phyloP scores from a whole-genome alignment of 179 eudicot species.

The Silene noctiflora region DNA sequence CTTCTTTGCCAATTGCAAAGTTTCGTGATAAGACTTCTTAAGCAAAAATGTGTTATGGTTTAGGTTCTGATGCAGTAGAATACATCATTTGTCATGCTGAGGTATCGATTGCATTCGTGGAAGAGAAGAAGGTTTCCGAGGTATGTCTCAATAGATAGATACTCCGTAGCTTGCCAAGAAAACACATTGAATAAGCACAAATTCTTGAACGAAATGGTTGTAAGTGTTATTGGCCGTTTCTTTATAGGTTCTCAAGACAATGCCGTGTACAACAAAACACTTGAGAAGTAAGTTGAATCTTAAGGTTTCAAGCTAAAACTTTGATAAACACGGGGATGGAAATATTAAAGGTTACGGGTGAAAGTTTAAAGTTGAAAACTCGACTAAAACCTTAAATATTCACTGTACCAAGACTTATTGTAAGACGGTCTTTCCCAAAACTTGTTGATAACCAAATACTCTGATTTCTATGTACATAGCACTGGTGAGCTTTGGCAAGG shows the following conservation, averaged over 20 bases:
- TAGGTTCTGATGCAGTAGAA: conserved; percentile 92
- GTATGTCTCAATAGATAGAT: conserved; percentile 34
- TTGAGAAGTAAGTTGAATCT: conserved; percentile 63
- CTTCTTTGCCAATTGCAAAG: background rate
- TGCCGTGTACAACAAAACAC: conserved; percentile 49
- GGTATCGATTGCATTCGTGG: conserved; percentile 67
- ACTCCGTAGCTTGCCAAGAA: conserved; percentile 4
- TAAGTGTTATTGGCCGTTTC: background rate
- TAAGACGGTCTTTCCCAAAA: background rate
- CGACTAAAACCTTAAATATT: background rate
- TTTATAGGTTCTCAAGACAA: conserved; percentile 70
- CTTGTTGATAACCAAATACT: background rate
- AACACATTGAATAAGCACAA: background rate
- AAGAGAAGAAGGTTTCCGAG: conserved; percentile 78
- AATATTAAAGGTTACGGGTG: background rate
- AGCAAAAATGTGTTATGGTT: conserved; percentile 14
- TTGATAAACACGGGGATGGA: background rate
- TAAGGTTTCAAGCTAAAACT: background rate
- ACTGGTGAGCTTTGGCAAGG: conserved; percentile 84
- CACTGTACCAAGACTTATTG: background rate
- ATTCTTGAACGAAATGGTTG: background rate
- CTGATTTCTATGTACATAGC: conserved; percentile 36
- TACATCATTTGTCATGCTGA: conserved; percentile 85
- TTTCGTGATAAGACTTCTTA: background rate
- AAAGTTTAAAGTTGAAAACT: background rate